A percentile compares a stretch with the other conserved stretches of the same genome.
Evolutionary conservation across 1,139 yeast genomes (phyloP).

Genomic region (Scheffersomyces stambukii): DNA sequence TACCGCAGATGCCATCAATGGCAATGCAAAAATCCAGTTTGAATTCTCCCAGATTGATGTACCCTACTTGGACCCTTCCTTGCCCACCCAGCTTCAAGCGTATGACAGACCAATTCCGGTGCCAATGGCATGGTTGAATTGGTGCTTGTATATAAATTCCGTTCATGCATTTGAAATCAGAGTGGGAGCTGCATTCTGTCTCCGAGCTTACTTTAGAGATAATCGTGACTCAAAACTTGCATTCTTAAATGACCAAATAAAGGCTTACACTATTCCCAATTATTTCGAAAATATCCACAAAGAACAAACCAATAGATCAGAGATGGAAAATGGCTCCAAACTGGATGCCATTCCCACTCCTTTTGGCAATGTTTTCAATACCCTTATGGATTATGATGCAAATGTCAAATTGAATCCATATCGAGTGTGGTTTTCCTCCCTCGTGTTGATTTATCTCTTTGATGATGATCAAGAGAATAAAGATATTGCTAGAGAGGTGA

Average conservation of each 20-base stretch:
- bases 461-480: constrained; percentile 54
- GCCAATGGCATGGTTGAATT: constrained; percentile 67
- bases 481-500: constrained; percentile 48
- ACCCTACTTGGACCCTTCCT: constrained; percentile 83
- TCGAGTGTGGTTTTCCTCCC: constrained; percentile 79
- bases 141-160: constrained; percentile 77
- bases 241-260: constrained; percentile 64
- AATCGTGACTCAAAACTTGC: constrained; percentile 59
- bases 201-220: constrained; percentile 65
- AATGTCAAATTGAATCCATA: constrained; percentile 80
- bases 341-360: constrained; percentile 20
- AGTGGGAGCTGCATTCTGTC: constrained; percentile 61
- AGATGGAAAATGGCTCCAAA: constrained; percentile 1
- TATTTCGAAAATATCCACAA: constrained; percentile 12
- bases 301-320: constrained; percentile 2
- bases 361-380: constrained; percentile 55
- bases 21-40: constrained; percentile 59
- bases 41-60: constrained; percentile 81
- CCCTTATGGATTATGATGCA: constrained; percentile 74
- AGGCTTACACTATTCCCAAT: constrained; percentile 32
- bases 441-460: constrained; percentile 59
- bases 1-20: constrained; percentile 70
- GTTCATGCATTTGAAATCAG: constrained; percentile 82
- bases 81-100: constrained; percentile 45
- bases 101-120: constrained; percentile 53